phyloP scores from a whole-genome alignment of 305 asterid species.

The Fraxinus albicans region DNA sequence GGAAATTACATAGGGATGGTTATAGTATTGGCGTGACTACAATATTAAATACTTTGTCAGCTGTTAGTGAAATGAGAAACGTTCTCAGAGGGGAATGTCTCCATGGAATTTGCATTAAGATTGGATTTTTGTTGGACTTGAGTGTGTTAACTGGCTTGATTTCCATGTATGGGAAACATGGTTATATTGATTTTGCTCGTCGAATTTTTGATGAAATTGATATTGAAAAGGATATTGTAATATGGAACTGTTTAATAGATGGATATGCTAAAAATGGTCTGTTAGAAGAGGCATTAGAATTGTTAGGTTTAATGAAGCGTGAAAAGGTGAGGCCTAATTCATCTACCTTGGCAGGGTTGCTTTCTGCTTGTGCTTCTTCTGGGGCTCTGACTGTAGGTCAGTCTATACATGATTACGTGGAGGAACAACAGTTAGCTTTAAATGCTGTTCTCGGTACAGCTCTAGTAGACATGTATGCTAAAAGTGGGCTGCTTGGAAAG shows the following conservation, averaged over 20 bases:
- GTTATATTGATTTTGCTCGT: constrained; percentile 33
- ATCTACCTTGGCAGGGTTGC: constrained; percentile 54
- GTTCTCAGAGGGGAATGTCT: constrained; percentile 33
- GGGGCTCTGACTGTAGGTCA: constrained; percentile 41
- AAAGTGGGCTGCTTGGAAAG: constrained; percentile 53
- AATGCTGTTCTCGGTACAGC: constrained; percentile 62
- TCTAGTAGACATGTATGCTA: constrained; percentile 55
- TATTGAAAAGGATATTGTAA: constrained; percentile 42
- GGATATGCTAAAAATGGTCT: constrained; percentile 50
- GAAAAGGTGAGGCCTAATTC: constrained; percentile 40
- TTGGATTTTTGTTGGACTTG: constrained; percentile 44
- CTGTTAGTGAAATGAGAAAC: constrained; percentile 28
- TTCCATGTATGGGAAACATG: constrained; percentile 60
- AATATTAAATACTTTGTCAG: constrained; percentile 40
- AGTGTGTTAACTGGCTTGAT: constrained; percentile 50
- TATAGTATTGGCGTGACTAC: constrained; percentile 34
- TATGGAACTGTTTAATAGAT: constrained; percentile 74
- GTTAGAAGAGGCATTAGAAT: constrained; percentile 41
- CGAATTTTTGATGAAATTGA: constrained; percentile 48
- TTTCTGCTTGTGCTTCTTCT: constrained; percentile 55
- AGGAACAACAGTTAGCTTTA: constrained; percentile 35
- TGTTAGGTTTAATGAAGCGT: constrained; percentile 45
- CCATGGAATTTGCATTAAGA: constrained; percentile 50
- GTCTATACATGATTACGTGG: constrained; percentile 30
- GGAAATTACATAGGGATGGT: constrained; percentile 26